Conservation (phyloP, 306 rosid species). For the Carpinus fangiana region DNA sequence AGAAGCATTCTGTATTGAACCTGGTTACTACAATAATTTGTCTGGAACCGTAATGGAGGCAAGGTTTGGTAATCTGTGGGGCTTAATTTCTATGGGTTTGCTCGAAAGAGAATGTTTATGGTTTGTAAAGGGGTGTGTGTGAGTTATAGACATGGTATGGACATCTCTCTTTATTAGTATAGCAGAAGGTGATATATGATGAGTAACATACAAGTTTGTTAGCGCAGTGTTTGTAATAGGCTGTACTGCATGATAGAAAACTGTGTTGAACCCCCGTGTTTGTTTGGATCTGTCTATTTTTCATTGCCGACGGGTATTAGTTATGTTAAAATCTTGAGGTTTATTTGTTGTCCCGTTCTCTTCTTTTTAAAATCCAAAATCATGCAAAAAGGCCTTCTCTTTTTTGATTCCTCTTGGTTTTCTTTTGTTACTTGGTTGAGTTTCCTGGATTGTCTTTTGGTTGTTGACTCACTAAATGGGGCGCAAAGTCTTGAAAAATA, state of each 20-base stretch:
- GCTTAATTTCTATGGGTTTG: neutral
- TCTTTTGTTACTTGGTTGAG: neutral
- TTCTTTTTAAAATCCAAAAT: neutral
- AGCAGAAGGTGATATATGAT: neutral
- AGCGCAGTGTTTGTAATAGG: neutral
- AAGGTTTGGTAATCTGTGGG: neutral
- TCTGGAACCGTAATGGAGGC: neutral
- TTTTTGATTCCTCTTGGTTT: neutral
- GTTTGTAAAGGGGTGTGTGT: too few relatives aligned
- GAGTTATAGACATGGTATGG: too few relatives aligned
- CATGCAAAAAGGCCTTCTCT: too few relatives aligned
- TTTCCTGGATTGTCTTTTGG: conserved; percentile 2
- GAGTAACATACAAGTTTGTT: neutral
- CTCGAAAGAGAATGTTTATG: neutral
- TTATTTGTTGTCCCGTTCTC: neutral
- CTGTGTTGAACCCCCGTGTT: neutral
- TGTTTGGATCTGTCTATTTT: neutral
- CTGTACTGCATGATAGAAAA: neutral
- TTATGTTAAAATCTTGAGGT: neutral
- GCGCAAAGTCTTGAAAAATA: neutral
- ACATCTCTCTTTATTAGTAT: neutral
- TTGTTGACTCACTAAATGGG: neutral
- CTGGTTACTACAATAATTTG: neutral
- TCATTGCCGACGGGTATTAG: neutral
- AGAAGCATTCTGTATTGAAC: neutral